Conservation (phyloP, 768 basidiomycete species). For the Lentinula boryana region DNA sequence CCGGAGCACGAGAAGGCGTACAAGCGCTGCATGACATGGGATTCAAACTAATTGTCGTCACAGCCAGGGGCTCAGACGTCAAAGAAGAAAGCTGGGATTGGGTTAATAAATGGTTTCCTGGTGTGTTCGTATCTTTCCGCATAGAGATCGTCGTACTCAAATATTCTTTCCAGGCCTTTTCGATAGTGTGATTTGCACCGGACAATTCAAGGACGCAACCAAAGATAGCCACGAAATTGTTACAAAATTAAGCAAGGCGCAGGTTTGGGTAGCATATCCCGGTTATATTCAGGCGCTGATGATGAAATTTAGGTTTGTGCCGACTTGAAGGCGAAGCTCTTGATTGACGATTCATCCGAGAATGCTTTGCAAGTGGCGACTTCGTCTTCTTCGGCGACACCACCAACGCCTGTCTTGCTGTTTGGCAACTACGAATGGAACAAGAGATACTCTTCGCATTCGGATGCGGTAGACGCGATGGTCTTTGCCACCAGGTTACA, state of each 20-base stretch:
- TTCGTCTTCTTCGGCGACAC: constrained; percentile 16
- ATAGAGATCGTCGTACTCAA: neutral
- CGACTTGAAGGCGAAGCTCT: constrained; percentile 52
- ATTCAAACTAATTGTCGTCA: constrained; percentile 67
- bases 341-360: constrained; percentile 80
- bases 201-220: constrained; percentile 54
- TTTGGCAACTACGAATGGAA: constrained; percentile 82
- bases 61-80: constrained; percentile 55
- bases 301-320: constrained; percentile 47
- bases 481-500: constrained; percentile 44
- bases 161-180: constrained; percentile 34
- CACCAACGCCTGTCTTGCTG: constrained; percentile 56
- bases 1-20: constrained; percentile 56
- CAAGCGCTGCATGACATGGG: constrained; percentile 54
- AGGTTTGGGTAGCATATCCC: constrained; percentile 33
- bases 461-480: constrained; percentile 45
- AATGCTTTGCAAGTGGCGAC: constrained; percentile 60
- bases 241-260: constrained; percentile 65
- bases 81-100: constrained; percentile 60
- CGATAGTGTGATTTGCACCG: constrained; percentile 63
- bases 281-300: neutral
- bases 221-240: constrained; percentile 26
- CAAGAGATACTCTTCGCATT: constrained; percentile 42
- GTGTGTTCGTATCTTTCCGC: constrained; percentile 21
- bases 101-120: constrained; percentile 61